Base-by-base conservation (phyloP, 2,329 filamentous ascomycete genomes). In the Trichoderma arundinaceum region DNA sequence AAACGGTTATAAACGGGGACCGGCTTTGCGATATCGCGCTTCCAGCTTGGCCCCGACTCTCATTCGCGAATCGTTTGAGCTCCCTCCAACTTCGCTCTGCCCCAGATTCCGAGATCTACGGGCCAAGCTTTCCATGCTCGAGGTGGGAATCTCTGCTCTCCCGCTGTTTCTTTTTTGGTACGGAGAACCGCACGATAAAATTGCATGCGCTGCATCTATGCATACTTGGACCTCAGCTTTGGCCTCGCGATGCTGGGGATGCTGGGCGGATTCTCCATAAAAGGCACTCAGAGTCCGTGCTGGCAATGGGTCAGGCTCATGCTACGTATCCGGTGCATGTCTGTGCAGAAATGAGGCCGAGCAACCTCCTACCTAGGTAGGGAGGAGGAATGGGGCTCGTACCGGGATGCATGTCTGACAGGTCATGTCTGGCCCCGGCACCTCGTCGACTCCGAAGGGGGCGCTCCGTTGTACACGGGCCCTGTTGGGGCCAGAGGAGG, bases 341-440 rank as follows among this genome's bases (percentile, higher is more conserved):
- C 49, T 53, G 41, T 35, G 49, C 48, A 54, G 59, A 51, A 54
- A 54, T 54, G 39, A 46, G 19, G 35, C 59, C 59, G 59, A 53
- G 19, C 48, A 41, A 35, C 59, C 48, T 53, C 46, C 58, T 43
- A 33, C 58, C 48, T 53, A 53, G 49, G 48, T n/a, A 38, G 59
- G 59, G 59, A 54, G 39, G 13, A 54, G 59, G 59, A 53, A 63
- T 54, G 59, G 59, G 38, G 48, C 48, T 19, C 17, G 39, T 51
- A 46, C 59, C 39, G 49, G 59, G 59, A 63, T 63, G 59, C 59
- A 38, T 46, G 59, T 63, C 59, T 63, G 59, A 63, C 59, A 63
- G 39, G 59, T 54, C 59, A 63, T 63, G 59, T 46, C 52, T 53
- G 35, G 48, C 48, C 49, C 49, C 46, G 33, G 59, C 38, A 52